A percentile compares a stretch with the other conserved stretches of the same genome.
Conservation (phyloP, 1,139 yeast species). For the Sugiyamaella xylanicola region DNA sequence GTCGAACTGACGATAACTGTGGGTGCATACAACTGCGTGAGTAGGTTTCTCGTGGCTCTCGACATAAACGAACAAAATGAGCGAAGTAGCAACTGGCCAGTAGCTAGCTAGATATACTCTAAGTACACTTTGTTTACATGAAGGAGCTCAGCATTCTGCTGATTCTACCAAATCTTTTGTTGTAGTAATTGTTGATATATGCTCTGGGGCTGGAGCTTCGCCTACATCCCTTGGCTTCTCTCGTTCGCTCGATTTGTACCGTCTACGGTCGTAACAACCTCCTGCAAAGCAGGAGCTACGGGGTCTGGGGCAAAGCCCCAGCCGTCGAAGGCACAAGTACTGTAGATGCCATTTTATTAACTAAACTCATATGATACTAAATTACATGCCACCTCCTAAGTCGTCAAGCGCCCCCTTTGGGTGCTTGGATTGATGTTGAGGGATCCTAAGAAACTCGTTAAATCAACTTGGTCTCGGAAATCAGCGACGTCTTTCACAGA, state of each 20-base stretch:
- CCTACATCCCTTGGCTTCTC: too few species aligned
- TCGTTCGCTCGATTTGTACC: too few species aligned
- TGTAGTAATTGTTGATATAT: too few species aligned
- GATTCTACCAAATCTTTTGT: too few species aligned
- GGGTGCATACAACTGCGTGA: constrained; percentile 21
- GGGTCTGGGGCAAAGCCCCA: too few species aligned
- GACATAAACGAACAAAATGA: constrained; percentile 25
- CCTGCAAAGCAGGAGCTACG: too few species aligned
- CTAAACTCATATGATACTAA: background rate
- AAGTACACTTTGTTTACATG: too few species aligned
- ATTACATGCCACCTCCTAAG: background rate
- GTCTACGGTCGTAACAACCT: too few species aligned
- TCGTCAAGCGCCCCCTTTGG: constrained; percentile 31
- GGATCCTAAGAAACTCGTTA: constrained; percentile 28
- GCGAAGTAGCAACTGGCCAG: constrained; percentile 21
- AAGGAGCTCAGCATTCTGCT: too few species aligned
- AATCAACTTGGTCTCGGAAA: constrained; percentile 27
- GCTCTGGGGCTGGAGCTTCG: too few species aligned
- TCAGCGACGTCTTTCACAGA: constrained; percentile 14
- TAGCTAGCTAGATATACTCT: too few species aligned
- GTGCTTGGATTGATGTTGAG: constrained; percentile 21
- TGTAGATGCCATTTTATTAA: background rate
- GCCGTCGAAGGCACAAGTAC: too few species aligned
- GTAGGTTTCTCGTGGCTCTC: constrained; percentile 22
- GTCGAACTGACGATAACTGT: constrained; percentile 21